Evolutionary conservation across 2,329 filamentous ascomycete species (phyloP).

Genomic region (Neoarthrinium moseri): DNA sequence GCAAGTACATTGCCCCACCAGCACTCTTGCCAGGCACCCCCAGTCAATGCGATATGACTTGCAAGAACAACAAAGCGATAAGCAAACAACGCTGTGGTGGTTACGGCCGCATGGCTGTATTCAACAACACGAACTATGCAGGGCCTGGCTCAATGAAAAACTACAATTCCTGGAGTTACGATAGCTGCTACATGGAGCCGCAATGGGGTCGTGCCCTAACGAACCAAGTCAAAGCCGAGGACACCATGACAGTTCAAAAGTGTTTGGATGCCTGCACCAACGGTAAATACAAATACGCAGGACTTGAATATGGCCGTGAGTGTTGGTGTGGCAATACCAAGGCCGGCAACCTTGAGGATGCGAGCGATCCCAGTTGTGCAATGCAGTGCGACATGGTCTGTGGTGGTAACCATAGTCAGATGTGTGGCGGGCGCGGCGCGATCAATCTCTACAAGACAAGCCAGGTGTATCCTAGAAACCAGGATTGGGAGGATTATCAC

Average conservation of each 20-base stretch:
- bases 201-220: slow-evolving; percentile 1
- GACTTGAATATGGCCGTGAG: slow-evolving; percentile 33
- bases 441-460: slow-evolving; percentile 14
- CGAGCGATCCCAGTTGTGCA: slow-evolving; percentile 15
- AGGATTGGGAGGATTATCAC: slow-evolving; percentile 2
- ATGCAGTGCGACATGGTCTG: slow-evolving; percentile 20
- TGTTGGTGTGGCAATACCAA: slow-evolving; percentile 29
- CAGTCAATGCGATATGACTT: slow-evolving; percentile 6
- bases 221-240: slow-evolving; percentile 12
- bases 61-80: slow-evolving; percentile 14
- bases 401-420: slow-evolving; percentile 13
- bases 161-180: slow-evolving; percentile 13
- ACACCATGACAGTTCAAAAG: slow-evolving; percentile 34
- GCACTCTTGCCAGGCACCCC: neutral
- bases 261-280: slow-evolving; percentile 27
- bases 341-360: slow-evolving; percentile 11
- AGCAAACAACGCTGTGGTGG: slow-evolving; percentile 21
- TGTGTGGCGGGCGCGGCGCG: slow-evolving; percentile 14
- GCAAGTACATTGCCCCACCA: slow-evolving; percentile 4
- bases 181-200: slow-evolving; percentile 11
- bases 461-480: no score
- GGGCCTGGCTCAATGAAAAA: slow-evolving; percentile 11
- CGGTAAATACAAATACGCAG: slow-evolving; percentile 34
- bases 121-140: slow-evolving; percentile 13
- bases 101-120: slow-evolving; percentile 17